Evolutionary conservation across 2,329 filamentous ascomycete species (phyloP).

Genomic region (Mycogone perniciosa): DNA sequence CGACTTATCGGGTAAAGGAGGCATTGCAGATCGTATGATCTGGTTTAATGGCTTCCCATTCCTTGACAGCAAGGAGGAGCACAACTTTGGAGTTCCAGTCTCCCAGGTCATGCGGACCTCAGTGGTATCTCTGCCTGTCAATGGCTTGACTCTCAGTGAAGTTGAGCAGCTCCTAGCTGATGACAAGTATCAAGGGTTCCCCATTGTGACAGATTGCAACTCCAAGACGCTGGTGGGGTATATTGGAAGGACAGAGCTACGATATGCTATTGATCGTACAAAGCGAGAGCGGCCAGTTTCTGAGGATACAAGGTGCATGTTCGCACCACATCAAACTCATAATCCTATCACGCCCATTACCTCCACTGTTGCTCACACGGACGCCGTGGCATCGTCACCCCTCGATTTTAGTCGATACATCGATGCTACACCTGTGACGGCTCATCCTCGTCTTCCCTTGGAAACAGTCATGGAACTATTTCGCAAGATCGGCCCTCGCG

Average conservation of each 20-base stretch:
- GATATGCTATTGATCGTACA: conserved; percentile 80
- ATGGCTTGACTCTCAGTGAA: conserved; percentile 67
- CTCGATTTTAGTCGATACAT: conserved; percentile 84
- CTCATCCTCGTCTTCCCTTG: conserved; percentile 82
- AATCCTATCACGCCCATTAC: conserved; percentile 33
- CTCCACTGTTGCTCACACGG: conserved; percentile 43
- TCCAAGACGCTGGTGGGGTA: conserved; percentile 78
- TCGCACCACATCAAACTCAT: conserved; percentile 44
- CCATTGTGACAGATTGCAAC: conserved; percentile 70
- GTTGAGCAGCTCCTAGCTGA: conserved; percentile 70
- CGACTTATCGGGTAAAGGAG: conserved; percentile 87
- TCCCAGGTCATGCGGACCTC: conserved; percentile 81
- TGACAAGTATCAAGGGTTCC: conserved; percentile 86
- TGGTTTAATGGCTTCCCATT: conserved; percentile 98
- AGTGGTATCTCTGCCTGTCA: conserved; percentile 65
- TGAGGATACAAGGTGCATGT: conserved; percentile 65
- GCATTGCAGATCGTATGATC: conserved; percentile 97
- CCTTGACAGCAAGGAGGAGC: conserved; percentile 94
- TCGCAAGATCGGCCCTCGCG: conserved; percentile 91
- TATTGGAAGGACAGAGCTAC: conserved; percentile 84
- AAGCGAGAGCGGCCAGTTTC: conserved; percentile 63
- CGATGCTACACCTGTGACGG: conserved; percentile 81
- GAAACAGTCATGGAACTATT: conserved; percentile 99
- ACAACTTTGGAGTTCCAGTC: conserved; percentile 91
- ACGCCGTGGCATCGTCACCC: conserved; percentile 49